Percentiles rank a stretch among this genome's conserved stretches.
Conservation (phyloP, 2,329 filamentous ascomycete species). For the Colletotrichum theobromicola region DNA sequence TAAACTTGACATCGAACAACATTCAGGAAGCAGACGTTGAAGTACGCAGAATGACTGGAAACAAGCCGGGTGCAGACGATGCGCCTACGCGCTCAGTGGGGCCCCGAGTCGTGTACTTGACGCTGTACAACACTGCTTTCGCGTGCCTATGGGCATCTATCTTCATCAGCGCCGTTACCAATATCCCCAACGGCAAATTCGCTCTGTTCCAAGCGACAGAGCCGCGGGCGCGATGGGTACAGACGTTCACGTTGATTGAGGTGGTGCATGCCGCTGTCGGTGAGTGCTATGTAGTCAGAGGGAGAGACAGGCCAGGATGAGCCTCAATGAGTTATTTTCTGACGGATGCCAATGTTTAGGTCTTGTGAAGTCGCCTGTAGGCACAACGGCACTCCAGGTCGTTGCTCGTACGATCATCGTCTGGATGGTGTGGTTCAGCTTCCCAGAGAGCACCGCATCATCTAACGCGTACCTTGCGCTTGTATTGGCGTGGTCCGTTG, state of each 20-base stretch:
- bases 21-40: neutral
- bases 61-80: neutral
- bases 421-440: conserved; percentile 80
- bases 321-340: neutral
- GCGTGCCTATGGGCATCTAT: conserved; percentile 80
- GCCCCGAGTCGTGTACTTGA: conserved; percentile 64
- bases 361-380: conserved; percentile 81
- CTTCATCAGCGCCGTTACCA: conserved; percentile 66
- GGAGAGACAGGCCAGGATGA: neutral
- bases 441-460: conserved; percentile 66
- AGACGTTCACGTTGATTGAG: conserved; percentile 84
- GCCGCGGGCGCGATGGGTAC: conserved; percentile 76
- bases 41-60: neutral
- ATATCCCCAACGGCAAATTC: conserved; percentile 56
- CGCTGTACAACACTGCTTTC: conserved; percentile 83
- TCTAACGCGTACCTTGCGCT: conserved; percentile 70
- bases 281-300: conserved; percentile 42
- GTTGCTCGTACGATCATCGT: conserved; percentile 85
- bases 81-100: neutral
- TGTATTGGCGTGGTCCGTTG: conserved; percentile 86
- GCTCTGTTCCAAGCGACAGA: conserved; percentile 67
- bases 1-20: neutral
- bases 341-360: conserved; percentile 51
- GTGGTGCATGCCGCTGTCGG: conserved; percentile 80
- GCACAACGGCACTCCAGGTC: conserved; percentile 91